Evolutionary conservation across 148 eudicot species (phyloP), one percentile per base, ranked within the genome.

Genomic region (Rhododendron simsii): DNA sequence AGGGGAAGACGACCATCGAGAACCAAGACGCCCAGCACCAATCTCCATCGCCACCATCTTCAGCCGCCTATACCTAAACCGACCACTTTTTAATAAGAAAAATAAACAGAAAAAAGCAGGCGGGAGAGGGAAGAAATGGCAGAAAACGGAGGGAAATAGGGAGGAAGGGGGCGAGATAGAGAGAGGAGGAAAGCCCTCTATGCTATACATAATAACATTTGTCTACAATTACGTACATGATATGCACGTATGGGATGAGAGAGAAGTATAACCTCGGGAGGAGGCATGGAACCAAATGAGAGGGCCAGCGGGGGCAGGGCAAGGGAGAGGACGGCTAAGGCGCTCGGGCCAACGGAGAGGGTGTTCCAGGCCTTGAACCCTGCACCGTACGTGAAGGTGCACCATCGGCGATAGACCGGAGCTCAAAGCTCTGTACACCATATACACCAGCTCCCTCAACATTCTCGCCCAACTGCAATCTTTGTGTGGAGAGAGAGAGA

Each of bases 331-430:
- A 44, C 84, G 84, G 85, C 96, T 98, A 82, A 96, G 90, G 65
- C 99, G 97, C 85, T 96, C 98, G 1, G 86, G 92, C 96, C 96
- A 96, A 39, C 98, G 93, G 61, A 88, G 74, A 14, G 91, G 90
- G 59, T 96, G 99, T 48, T 96, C 98, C 55, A 91, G 93, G 65
- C 94, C 93, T 18, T 92, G 94, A 83, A 90, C 81, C 90, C 84
- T 91, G 89, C 97, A 94, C 20, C 87, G 93, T 20, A 96, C 83
- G 87, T 95, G 97, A 78, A 96, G 89, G 87, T 86, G 88, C 23
- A 96, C n/a, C 57, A 96, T 16, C 83, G 98, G 98, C 61, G 96
- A 87, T 14, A 96, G 81, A 23, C 90, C 84, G 5, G 4, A 39
- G 41, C 41, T 39, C 41, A 39, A 39, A 39, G 41, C 41, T 39